Evolutionary conservation across 208 protist genomes (phyloP).

Genomic region (Wallacemonas sp.): DNA sequence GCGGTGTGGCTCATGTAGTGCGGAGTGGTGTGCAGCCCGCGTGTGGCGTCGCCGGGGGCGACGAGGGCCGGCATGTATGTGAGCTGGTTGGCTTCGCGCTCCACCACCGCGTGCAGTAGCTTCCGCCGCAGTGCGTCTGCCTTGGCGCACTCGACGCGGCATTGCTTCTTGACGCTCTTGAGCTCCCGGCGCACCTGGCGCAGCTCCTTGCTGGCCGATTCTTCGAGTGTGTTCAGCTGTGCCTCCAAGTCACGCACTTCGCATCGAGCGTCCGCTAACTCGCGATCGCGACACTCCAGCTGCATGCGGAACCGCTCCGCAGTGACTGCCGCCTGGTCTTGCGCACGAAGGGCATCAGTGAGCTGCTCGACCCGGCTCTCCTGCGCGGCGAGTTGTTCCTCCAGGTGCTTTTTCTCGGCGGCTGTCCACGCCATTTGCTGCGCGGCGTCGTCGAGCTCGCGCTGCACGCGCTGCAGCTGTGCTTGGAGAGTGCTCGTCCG

Average conservation of each 20-base stretch:
- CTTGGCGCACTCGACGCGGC: conserved; percentile 38
- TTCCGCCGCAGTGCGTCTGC: conserved; percentile 50
- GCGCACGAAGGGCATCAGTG: conserved; percentile 14
- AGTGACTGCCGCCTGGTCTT: conserved; percentile 38
- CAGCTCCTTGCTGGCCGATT: conserved; percentile 44
- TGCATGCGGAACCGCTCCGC: conserved; percentile 51
- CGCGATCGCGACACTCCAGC: conserved; percentile 41
- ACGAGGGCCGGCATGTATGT: neutral
- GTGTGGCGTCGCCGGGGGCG: neutral
- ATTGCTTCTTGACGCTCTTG: conserved; percentile 44
- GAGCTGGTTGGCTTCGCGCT: conserved; percentile 31
- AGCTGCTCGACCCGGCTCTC: conserved; percentile 51
- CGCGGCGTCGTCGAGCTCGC: conserved; percentile 32
- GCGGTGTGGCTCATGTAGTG: neutral
- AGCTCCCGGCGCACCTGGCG: conserved; percentile 40
- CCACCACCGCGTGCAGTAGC: conserved; percentile 54
- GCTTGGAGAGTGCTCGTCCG: conserved; percentile 15
- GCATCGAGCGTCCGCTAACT: conserved; percentile 37
- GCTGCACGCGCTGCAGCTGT: conserved; percentile 24
- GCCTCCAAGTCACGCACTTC: conserved; percentile 29
- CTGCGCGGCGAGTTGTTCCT: conserved; percentile 40
- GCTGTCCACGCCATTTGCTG: conserved; percentile 64
- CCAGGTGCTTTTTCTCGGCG: conserved; percentile 36
- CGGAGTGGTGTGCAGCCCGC: neutral
- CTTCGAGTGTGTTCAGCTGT: conserved; percentile 45